Evolutionary conservation across 768 basidiomycete genomes (phyloP).

Genomic region (Kwoniella heveanensis): DNA sequence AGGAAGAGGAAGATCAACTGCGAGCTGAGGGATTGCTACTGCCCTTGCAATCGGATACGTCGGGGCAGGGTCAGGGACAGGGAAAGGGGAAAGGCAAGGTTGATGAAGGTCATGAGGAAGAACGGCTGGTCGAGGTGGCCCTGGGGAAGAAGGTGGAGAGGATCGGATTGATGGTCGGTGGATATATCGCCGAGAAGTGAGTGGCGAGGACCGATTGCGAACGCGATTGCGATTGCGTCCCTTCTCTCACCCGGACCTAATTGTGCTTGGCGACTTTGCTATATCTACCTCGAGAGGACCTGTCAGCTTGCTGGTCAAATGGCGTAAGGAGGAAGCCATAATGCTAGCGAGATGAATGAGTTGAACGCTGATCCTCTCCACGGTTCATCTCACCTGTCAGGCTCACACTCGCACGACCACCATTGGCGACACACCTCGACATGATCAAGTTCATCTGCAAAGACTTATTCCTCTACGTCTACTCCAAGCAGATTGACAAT

Average conservation of each 20-base stretch:
- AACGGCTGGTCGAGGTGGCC: conserved; percentile 75
- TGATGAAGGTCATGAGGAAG: conserved; percentile 63
- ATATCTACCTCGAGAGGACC: too few species aligned
- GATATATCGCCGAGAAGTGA: conserved; percentile 81
- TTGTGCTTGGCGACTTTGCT: too few species aligned
- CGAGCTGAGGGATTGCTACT: conserved; percentile 56
- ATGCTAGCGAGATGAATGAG: too few species aligned
- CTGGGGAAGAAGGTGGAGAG: conserved; percentile 71
- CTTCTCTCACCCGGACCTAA: too few species aligned
- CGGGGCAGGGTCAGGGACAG: conserved; percentile 51
- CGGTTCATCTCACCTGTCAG: conserved; percentile 57
- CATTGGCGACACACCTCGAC: conserved; percentile 82
- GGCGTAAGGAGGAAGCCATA: too few species aligned
- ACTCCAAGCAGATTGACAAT: conserved; percentile 95
- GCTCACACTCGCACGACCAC: conserved; percentile 70
- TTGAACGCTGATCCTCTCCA: too few species aligned
- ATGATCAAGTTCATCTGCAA: conserved; percentile 95
- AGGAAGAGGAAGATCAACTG: conserved; percentile 78
- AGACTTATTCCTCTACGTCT: conserved; percentile 87
- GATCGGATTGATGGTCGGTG: conserved; percentile 83
- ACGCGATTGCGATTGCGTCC: not conserved
- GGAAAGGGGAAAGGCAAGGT: conserved; percentile 55
- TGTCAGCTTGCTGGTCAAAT: too few species aligned
- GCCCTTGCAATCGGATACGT: conserved; percentile 40
- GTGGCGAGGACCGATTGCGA: conserved; percentile 32